Evolutionary conservation across 2,329 filamentous ascomycete species (phyloP), one percentile per base, ranked within the genome.

Genomic region (Talaromyces marneffei): DNA sequence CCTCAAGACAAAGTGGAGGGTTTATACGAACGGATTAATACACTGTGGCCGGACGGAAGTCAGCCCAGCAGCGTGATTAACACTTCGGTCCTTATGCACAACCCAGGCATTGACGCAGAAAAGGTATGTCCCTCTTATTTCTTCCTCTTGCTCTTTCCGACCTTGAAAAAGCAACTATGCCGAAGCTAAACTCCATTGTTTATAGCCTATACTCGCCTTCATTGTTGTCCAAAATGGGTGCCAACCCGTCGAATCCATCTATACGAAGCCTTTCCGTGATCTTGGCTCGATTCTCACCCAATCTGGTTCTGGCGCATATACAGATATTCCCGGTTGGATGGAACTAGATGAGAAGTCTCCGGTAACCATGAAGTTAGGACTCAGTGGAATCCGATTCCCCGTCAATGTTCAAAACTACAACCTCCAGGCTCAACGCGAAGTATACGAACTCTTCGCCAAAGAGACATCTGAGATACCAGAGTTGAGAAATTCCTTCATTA

Each of bases 281-380:
- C 67, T 80, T n/a, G 71, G 69, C 0, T 75, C 77, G 4, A 54
- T 77, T 35, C 59, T 65, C 3, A 63, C 65, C 29, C 62, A 61
- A 0, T 65, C 73, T 9, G 60, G 63, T 2, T 65, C 67, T 3
- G 78, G 78, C 40, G 71, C 69, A 33, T 81, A 80, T 66, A 69
- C 56, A 4, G 77, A 80, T 48, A 68, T 82, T 2, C 70, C 77
- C 4, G 64, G 50, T 9, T 79, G 76, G 77, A 74, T 73, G 7
- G 71, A 71, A 29, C 78, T 78, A 37, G 67, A 70, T 29, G 57
- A 72, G 1, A 65, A 67, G 35, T 66, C 68, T 0, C 63, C 66
- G 1, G 69, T 72, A 0, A 79, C 77, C 68, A 70, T 75, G 56
- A 75, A 77, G 62, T 64, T 64, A 9, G 76, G 72, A 14, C 57